Evolutionary conservation across 2,329 filamentous ascomycete species (phyloP), one percentile per base, ranked within the genome.

Genomic region (Botrytis fabae): DNA sequence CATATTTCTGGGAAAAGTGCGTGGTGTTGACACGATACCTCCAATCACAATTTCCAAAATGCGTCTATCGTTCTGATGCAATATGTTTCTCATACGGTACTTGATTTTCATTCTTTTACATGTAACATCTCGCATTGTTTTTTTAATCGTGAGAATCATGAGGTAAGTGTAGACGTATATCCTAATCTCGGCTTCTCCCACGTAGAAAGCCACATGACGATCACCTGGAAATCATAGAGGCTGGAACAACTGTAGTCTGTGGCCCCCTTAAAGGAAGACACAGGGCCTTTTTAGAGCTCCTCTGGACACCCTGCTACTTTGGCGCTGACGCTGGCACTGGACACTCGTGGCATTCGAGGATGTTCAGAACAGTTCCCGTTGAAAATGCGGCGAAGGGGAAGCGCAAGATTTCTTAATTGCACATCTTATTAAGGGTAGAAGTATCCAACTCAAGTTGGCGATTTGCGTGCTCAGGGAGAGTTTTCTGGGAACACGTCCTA

Each of bases 331-430:
- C 42, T 66, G 44, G 16, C 44, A 35, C 61, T 65, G n/a, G 48
- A 14, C 10, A 32, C 63, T 72, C 70, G 63, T 72, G 64, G 64
- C 64, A 72, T 66, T 66, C 70, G 64, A 72, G 51, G 63, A 69
- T 68, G 64, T 72, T 69, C 40, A 69, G 32, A 61, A 69, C 69
- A 69, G 63, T 72, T 72, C 70, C 51, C 63, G 70, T 63, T 54
- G 60, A 66, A 69, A 69, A 69, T 61, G 62, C 71, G 54, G 71
- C 54, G 71, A 59, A 62, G 63, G 40, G 73, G 69, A 71, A 65
- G 71, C 54, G 57, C 46, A 59, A 61, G 60, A 73, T 73, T 71
- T 71, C 72, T 71, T 71, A 71, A 65, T 44, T 63, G 72, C 72
- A 70, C 68, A 54, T 73, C 72, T 54, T 54, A 54, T 54, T 65